Evolutionary conservation across 495 filamentous ascomycete species (phyloP), one percentile per base, ranked within the genome.

Genomic region (Recurvomyces mirabilis): DNA sequence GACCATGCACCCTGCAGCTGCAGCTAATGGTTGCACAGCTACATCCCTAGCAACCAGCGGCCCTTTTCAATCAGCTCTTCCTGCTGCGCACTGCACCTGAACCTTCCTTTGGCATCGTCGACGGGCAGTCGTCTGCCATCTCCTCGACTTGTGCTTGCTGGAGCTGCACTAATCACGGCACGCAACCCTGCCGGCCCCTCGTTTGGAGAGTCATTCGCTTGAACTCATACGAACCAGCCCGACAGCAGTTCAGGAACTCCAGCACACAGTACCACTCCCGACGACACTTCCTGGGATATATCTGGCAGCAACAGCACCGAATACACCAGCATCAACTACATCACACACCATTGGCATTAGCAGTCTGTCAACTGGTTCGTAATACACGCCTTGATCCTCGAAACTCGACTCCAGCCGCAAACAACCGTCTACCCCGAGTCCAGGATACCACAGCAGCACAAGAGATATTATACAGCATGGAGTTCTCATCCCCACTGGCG

Each of bases 401-500:
- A n/a, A 52, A 22, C 39, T 32, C 30, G 21, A 9, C 31, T 15
- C n/a, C 20, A 26, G 19, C 35, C 26, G 28, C 45, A 19, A 17
- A 32, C 13, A 21, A 28, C 24, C 29, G 11, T 7, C 22, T 3
- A 39, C 42, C 9, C 2, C 43, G 28, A 34, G 17, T 3, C 1
- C 43, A 47, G 28, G 24, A 52, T 46, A 40, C 18, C 18, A 15
- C 29, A 46, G 29, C 29, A 47, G 25, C 12, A 31, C 20, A 48
- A 1, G 12, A 33, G 23, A n/a, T n/a, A 38, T 29, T 41, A 24
- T 36, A 15, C 50, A 47, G 6, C 41, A 94, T 98, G 86, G 84
- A 94, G 65, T 79, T 79, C 35, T 98, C 89, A 38, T 98, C 91
- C 44, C 91, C 91, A 34, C 66, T 94, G 55, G 91, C 89, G 59